phyloP scores from a whole-genome alignment of 2,329 filamentous ascomycete species.

The Fusarium anthophilum region DNA sequence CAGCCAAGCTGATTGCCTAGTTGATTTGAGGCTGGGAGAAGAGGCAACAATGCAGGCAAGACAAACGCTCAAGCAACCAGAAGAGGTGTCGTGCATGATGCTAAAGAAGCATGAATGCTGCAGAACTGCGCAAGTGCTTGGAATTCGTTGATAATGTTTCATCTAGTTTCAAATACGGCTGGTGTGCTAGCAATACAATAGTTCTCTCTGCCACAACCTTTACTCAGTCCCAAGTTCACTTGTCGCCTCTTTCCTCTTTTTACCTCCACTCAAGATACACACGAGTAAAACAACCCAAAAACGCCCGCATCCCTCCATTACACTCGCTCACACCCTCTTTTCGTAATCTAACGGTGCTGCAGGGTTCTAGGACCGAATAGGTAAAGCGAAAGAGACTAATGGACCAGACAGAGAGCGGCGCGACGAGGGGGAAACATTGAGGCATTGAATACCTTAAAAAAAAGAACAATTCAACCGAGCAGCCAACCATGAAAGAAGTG shows the following conservation, averaged over 20 bases:
- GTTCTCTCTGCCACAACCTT: conserved; percentile 5
- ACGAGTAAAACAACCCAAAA: conserved; percentile 18
- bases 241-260: conserved; percentile 33
- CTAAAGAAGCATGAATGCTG: conserved; percentile 4
- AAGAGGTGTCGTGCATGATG: conserved; percentile 14
- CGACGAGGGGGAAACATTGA: background rate
- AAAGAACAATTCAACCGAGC: conserved; percentile 4
- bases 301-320: conserved; percentile 22
- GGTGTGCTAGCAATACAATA: conserved; percentile 5
- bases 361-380: conserved; percentile 21
- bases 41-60: conserved; percentile 8
- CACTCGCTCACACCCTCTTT: conserved; percentile 19
- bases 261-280: conserved; percentile 12
- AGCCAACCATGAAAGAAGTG: conserved; percentile 25
- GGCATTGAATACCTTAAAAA: background rate
- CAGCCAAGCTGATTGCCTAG: background rate
- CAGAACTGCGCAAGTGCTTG: background rate
- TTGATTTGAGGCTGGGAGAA: conserved; percentile 15
- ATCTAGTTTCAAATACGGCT: conserved; percentile 2
- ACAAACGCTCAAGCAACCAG: background rate
- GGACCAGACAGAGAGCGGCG: conserved; percentile 10
- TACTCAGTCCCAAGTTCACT: background rate
- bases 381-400: conserved; percentile 7
- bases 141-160: conserved; percentile 6
- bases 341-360: conserved; percentile 28